A percentile compares a stretch with the other conserved stretches of the same genome.
Conservation (phyloP, 2,329 filamentous ascomycete genomes). For the Ceratocystis cacaofunesta region DNA sequence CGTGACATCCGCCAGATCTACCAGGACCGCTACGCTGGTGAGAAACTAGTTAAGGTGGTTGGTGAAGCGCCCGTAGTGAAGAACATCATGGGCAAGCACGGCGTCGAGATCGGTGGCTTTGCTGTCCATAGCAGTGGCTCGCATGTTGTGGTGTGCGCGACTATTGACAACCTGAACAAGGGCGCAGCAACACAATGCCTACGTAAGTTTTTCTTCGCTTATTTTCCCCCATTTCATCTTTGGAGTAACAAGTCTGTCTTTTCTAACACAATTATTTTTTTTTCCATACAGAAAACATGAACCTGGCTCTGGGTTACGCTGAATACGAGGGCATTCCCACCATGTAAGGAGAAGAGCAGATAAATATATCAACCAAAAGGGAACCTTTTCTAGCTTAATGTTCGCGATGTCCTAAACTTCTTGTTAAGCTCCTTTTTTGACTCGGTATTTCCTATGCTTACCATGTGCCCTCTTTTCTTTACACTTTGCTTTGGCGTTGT, state of each 20-base stretch:
- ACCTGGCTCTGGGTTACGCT: slow-evolving; percentile 71
- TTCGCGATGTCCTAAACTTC: not conserved
- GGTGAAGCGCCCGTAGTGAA: slow-evolving; percentile 81
- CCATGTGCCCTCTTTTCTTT: not conserved
- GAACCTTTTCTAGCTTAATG: not conserved
- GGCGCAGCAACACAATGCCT: slow-evolving; percentile 85
- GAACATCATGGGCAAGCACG: slow-evolving; percentile 69
- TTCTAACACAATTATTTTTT: not conserved
- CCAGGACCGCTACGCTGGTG: slow-evolving; percentile 89
- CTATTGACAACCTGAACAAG: slow-evolving; percentile 88
- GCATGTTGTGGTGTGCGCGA: slow-evolving; percentile 84
- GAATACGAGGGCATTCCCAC: slow-evolving; percentile 77
- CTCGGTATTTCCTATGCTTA: not conserved
- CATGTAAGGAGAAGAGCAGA: slow-evolving; percentile 24
- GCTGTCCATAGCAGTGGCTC: slow-evolving; percentile 82
- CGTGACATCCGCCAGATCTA: slow-evolving; percentile 88
- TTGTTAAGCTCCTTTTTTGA: not conserved
- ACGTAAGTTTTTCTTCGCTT: slow-evolving; percentile 42
- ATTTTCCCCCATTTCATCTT: slow-evolving; percentile 8
- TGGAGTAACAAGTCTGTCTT: not conserved
- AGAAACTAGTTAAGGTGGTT: slow-evolving; percentile 84
- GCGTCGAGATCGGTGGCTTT: slow-evolving; percentile 87
- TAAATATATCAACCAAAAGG: not conserved
- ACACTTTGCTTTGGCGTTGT: not conserved
- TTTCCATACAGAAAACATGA: slow-evolving; percentile 62